Evolutionary conservation across 2,329 filamentous ascomycete genomes (phyloP), one percentile per base, ranked within the genome.

Genomic region (Penicillium sp.): DNA sequence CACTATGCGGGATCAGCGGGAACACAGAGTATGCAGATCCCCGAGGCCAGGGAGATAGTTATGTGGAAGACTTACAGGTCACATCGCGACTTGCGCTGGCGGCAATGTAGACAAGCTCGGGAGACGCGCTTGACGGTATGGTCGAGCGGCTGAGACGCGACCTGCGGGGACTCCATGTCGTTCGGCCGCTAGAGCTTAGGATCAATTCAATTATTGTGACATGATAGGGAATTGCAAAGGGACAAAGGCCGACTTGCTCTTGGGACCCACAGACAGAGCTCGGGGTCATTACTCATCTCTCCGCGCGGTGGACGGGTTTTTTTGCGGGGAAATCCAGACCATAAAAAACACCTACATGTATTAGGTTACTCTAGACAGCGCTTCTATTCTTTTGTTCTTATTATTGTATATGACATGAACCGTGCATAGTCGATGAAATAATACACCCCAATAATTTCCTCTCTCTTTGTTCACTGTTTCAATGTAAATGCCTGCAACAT

Each of bases 81-180:
- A 69, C 80, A 82, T 63, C 78, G 78, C 42, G 77, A 79, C 67
- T 82, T 82, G 59, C 80, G 75, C 61, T 78, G 76, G 42, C 80
- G 71, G 65, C 80, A 82, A 61, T 78, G 75, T 52, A 80, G 65
- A 68, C 78, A 82, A 44, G 80, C 79, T 59, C 78, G 71, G 16
- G 78, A 80, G 7, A 80, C 78, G 57, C 78, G 76, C 67, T 79
- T 79, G 69, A 74, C 74, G 59, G 71, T 58, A 49, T 69, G 67
- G 51, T 72, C 69, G 46, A 71, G 58, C 43, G 59, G 67, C 59
- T 58, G 37, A 39, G 56, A 39, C 10, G 47, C 47, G 31, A 46
- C 47, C 39, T 62, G 59, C 50, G 58, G 61, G 16, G 59, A 57
- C 53, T 57, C 60, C 60, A 67, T 66, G 53, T 61, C 33, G 55